Base-by-base conservation (phyloP, 192 early-diverging fungal genomes). In the Backusella westeae region DNA sequence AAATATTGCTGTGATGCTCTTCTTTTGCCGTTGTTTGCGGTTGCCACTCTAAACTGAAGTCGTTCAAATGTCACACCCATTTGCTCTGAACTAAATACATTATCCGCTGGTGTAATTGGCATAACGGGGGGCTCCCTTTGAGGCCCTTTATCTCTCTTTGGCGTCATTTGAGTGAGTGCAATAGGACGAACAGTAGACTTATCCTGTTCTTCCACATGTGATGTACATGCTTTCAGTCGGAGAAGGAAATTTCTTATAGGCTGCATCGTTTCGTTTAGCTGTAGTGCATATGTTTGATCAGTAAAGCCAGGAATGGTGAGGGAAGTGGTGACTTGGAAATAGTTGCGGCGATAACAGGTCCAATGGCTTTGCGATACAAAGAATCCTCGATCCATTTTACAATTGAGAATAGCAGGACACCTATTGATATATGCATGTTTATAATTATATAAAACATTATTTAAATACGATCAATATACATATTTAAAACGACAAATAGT, bases 141-240 rank as follows among this genome's bases (percentile, higher is more conserved):
- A 14, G 95, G 95, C 1, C 96, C 96, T 80, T 97, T 96, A 81
- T 97, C 96, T 41, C 97, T 91, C 80, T 98, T 98, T 26, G 96
- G 89, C 10, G 93, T 97, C 75, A 93, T 93, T 83, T 95, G 94
- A 19, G 96, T 88, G 15, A 96, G 83, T 52, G 96, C 95, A 34
- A 97, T 91, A 15, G 80, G 68, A 71, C 89, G 89, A 52, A 89
- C 88, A 59, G 84, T 85, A 70, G 87, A 88, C 3, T 92, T 87
- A 7, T 90, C 86, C 26, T 63, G 56, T 23, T 95, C 92, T 0
- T 88, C 85, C 29, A 95, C 89, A 65, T 23, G 74, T 70, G 52
- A 63, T 42, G 44, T 66, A 38, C 35, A 75, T 46, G 7, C 83
- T 83, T 7, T 90, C 86, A 39, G 87, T 83, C 26, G 90, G 89